Evolutionary conservation across 1,284 basidiomycete genomes (phyloP).

Genomic region (Trametes sp.): DNA sequence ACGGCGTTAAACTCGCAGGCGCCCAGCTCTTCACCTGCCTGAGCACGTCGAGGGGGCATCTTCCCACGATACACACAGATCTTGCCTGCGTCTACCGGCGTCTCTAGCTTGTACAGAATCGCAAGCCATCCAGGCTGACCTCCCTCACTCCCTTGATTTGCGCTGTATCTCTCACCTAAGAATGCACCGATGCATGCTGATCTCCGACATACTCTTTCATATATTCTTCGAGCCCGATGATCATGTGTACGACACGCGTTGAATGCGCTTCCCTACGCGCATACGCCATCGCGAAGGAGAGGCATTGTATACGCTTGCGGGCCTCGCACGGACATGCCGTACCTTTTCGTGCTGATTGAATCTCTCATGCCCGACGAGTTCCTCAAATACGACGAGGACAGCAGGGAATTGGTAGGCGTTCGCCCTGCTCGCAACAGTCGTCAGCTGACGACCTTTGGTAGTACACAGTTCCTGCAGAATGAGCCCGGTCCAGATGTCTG

Average conservation of each 20-base stretch:
- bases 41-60: too few relatives aligned
- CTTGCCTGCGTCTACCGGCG: too few relatives aligned
- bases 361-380: neutral
- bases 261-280: neutral
- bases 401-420: neutral
- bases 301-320: conserved; percentile 61
- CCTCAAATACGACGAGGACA: neutral
- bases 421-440: neutral
- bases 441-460: neutral
- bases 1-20: neutral
- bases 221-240: neutral
- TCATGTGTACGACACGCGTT: neutral
- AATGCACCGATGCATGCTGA: neutral
- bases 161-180: too few relatives aligned
- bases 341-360: conserved; percentile 45
- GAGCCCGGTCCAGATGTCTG: neutral
- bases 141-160: too few relatives aligned
- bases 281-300: conserved; percentile 31
- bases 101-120: too few relatives aligned
- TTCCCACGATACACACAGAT: too few relatives aligned
- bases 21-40: neutral
- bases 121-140: too few relatives aligned
- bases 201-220: neutral
- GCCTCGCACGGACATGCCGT: conserved; percentile 72
- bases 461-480: neutral